phyloP scores from a whole-genome alignment of 805 yeast species.

The Barnettozyma siamensis region DNA sequence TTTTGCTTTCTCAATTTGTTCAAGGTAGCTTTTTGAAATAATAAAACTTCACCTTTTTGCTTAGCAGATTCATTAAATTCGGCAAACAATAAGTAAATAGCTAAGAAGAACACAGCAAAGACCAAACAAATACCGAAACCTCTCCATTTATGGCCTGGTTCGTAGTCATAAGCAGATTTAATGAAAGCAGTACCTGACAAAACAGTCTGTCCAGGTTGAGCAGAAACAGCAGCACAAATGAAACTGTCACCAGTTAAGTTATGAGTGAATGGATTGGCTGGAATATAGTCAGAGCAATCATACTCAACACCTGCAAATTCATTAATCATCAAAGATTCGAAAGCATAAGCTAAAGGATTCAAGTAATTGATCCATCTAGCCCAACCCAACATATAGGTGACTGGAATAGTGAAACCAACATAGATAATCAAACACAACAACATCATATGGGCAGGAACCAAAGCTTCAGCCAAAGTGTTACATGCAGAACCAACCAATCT shows the following conservation, averaged over 20 bases:
- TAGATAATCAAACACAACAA: conserved; percentile 41
- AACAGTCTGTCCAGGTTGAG: conserved; percentile 41
- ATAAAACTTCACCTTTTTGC: conserved; percentile 67
- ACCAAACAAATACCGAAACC: conserved; percentile 57
- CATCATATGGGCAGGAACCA: conserved; percentile 49
- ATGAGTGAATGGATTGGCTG: conserved; percentile 25
- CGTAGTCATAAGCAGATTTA: conserved; percentile 37
- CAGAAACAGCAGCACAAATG: conserved; percentile 53
- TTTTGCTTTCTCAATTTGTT: conserved; percentile 39
- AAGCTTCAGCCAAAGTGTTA: conserved; percentile 41
- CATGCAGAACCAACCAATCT: conserved; percentile 45
- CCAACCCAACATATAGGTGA: conserved; percentile 52
- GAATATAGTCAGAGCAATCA: conserved; percentile 43
- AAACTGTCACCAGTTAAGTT: conserved; percentile 26
- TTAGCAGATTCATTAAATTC: conserved; percentile 57
- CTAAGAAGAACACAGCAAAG: conserved; percentile 48
- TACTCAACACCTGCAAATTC: conserved; percentile 42
- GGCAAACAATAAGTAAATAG: conserved; percentile 45
- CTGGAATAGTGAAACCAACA: conserved; percentile 53
- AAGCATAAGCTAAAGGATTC: conserved; percentile 48
- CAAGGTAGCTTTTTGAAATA: conserved; percentile 49
- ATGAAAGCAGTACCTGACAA: conserved; percentile 52
- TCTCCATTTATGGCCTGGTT: conserved; percentile 51
- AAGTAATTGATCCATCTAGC: conserved; percentile 55
- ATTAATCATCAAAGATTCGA: conserved; percentile 50